Base-by-base conservation (phyloP, 116 monocot species). In the Phalaenopsis hybrid region DNA sequence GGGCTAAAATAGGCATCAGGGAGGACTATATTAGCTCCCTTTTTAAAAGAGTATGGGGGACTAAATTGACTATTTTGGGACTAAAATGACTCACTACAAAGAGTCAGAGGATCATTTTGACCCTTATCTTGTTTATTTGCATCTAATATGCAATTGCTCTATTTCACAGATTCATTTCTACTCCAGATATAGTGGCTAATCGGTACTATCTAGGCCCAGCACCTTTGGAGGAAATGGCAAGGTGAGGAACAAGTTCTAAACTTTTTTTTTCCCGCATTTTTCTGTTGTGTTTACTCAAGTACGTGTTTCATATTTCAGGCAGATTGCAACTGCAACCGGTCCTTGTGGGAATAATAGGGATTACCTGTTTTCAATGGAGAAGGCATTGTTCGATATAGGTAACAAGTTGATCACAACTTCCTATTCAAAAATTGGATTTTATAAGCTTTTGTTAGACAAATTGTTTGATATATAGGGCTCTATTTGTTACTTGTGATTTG, bases 261-360 rank as follows among this genome's bases (percentile, higher is more conserved):
- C 6, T 33, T 44, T 7, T 25, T 0, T 15, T 15, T 37, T 16
- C 6, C 15, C 72, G 10, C 37, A 25, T 37, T 0, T 37, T 72
- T 41, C 5, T 72, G 13, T 16, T 72, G 34, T 37, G 43, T n/a
- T n/a, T 46, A 13, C 75, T 46, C 20, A 75, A 75, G n/a, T 44
- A 0, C 21, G 45, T 45, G 46, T 48, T 75, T 5, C 28, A 58
- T n/a, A 11, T 46, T 67, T 33, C 83, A 99, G 98, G 85, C 98
- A 98, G 86, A 98, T 98, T 86, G 98, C 98, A 67, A 92, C 90
- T 46, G 95, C 98, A 50, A 85, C 58, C 63, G 98, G 98, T 51
- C 98, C 98, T 16, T 95, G 93, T 55, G 98, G 98, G 57, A 92
- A 98, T 84, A 98, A 95, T 80, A 93, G 93, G 78, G 98, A 98